A percentile compares a stretch with the other conserved stretches of the same genome.
phyloP scores from a whole-genome alignment of 208 protist genomes.

The Acanthamoeba sp. region DNA sequence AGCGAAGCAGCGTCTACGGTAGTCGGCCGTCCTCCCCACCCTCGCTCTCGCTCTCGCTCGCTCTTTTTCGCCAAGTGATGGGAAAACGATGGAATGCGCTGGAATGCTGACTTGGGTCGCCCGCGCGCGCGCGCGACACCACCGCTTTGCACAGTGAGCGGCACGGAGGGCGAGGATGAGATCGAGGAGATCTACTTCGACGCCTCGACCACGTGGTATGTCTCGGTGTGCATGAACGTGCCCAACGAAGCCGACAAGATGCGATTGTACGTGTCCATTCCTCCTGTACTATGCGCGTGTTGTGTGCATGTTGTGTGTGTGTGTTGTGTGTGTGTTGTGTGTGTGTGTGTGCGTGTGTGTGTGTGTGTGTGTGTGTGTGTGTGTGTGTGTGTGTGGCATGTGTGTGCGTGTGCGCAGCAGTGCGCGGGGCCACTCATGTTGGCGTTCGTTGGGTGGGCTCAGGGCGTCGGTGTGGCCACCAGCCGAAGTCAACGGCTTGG shows the following conservation, averaged over 20 bases:
- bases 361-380: background rate
- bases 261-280: conserved; percentile 39
- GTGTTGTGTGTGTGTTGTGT: background rate
- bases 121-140: background rate
- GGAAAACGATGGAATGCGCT: background rate
- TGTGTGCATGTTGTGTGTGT: background rate
- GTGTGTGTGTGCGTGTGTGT: background rate
- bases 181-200: conserved; percentile 55
- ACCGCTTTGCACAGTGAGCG: background rate
- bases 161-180: background rate
- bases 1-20: conserved; percentile 1
- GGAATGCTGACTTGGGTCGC: background rate
- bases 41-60: background rate
- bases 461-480: conserved; percentile 41
- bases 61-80: too few relatives aligned
- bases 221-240: conserved; percentile 50
- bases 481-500: conserved; percentile 30
- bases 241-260: background rate
- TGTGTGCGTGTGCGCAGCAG: background rate
- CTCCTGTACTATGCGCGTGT: too few relatives aligned
- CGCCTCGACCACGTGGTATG: conserved; percentile 32
- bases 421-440: too few relatives aligned
- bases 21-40: background rate
- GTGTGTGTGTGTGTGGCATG: background rate
- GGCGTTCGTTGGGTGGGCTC: background rate